These are phyloP conservation scores for Trypanosoma conorhini DNA, from an alignment of 208 protist genomes.

Conservation along the genomic window DNA sequence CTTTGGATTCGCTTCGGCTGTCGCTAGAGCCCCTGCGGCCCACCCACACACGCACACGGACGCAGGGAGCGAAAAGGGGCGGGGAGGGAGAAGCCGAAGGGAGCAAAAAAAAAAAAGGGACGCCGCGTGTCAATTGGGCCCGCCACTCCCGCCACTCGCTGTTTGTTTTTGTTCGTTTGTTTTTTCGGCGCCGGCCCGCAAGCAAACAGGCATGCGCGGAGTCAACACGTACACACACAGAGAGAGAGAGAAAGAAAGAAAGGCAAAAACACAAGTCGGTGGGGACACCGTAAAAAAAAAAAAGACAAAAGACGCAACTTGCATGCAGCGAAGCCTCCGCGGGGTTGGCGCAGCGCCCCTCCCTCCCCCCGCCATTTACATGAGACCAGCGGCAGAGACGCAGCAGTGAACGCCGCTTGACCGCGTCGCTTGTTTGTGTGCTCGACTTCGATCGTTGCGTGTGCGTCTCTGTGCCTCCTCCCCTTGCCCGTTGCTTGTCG, in stretches of 20 bases:
- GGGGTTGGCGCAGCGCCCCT: too few relatives aligned
- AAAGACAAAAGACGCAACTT: background rate
- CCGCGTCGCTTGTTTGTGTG: background rate
- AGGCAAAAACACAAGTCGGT: background rate
- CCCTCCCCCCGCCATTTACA: background rate
- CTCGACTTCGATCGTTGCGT: background rate
- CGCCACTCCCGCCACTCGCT: too few relatives aligned
- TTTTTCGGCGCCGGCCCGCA: too few relatives aligned
- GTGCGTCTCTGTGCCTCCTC: background rate
- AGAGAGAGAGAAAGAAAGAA: background rate
- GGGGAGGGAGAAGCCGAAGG: too few relatives aligned
- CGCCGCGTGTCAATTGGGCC: too few relatives aligned
- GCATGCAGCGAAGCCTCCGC: background rate
- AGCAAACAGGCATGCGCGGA: too few relatives aligned
- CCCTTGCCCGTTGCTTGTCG: constrained; percentile 4
- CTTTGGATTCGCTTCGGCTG: background rate
- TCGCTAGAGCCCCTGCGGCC: background rate
- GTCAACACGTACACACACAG: background rate
- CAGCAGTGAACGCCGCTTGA: background rate
- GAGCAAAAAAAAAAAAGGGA: too few relatives aligned
- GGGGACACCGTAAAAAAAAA: background rate
- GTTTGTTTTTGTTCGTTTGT: too few relatives aligned
- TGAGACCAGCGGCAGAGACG: background rate
- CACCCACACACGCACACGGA: too few relatives aligned
- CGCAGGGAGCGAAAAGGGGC: too few relatives aligned